Evolutionary conservation across 345 rosid genomes (phyloP), one percentile per base, ranked within the genome.

Genomic region (Stellera chamaejasme): DNA sequence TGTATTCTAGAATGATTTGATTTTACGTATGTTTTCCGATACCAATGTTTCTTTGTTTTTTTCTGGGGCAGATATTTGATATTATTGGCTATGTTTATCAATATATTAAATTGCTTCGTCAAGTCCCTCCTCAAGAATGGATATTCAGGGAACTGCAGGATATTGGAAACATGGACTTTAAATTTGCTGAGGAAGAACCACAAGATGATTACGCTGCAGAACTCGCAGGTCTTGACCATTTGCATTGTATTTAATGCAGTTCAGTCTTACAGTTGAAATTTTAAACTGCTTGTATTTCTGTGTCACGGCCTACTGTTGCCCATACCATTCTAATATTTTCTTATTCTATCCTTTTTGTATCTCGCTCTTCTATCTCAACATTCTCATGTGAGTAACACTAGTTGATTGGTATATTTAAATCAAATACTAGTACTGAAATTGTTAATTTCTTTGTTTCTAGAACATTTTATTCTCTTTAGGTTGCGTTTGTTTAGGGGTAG

Each of bases 151-250:
- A 93, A 71, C 85, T 93, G 59, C 94, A 93, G 66, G 89, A 87
- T 77, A 93, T 93, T 69, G 91, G 83, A 44, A 87, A 87, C 75
- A 78, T 93, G 91, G 97, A 87, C 64, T 89, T 93, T 43, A 82
- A 82, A 65, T 93, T 82, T 79, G 89, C 93, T 32, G 99, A 93
- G 80, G 94, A 93, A 69, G 87, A 83, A 74, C 80, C 96, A 64
- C 97, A 84, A 69, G 99, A 89, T 80, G 97, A 87, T 63, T 93
- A 93, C 83, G 96, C 99, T 71, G 82, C 91, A 45, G 84, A 84
- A 59, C 99, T 93, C 65, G 83, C 99, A 74, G 99, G 99, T 93
- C 48, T 60, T 66, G 25, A 39, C 36, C 53, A 25, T 63, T 57
- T 14, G 39, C 50, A 16, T 69, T 32, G 39, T 5, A 32, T 32